A percentile compares a stretch with the other conserved stretches of the same genome.
Evolutionary conservation across 2,329 filamentous ascomycete species (phyloP).

Genomic region (Proliferodiscus dingleyae): DNA sequence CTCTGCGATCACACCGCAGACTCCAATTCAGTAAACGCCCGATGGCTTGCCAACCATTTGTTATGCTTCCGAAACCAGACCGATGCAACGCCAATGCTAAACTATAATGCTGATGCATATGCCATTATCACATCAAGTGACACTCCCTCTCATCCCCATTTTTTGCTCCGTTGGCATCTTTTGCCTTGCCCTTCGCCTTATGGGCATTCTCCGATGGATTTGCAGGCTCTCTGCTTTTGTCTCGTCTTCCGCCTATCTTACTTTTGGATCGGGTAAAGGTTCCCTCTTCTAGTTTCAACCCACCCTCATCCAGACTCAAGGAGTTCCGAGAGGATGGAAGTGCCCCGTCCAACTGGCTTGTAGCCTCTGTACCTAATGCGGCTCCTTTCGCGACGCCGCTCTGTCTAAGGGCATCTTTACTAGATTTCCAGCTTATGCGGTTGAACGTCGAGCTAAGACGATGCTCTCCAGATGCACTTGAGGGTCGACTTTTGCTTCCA

Average conservation of each 20-base stretch:
- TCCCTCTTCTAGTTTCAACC: slow-evolving; percentile 9
- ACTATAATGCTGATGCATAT: neutral
- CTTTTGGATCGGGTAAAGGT: slow-evolving; percentile 13
- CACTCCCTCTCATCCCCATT: slow-evolving; percentile 44
- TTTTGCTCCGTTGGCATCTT: slow-evolving; percentile 16
- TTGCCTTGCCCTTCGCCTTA: slow-evolving; percentile 26
- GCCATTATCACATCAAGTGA: slow-evolving; percentile 38
- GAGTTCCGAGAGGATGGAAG: slow-evolving; percentile 6
- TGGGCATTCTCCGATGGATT: slow-evolving; percentile 22
- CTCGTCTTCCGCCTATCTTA: slow-evolving; percentile 25
- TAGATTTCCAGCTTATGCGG: slow-evolving; percentile 32
- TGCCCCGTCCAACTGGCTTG: neutral
- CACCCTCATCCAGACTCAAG: slow-evolving; percentile 10
- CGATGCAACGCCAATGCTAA: slow-evolving; percentile 4
- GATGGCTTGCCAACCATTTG: neutral
- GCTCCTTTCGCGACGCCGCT: slow-evolving; percentile 13
- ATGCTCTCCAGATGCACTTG: slow-evolving; percentile 54
- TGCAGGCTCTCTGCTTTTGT: slow-evolving; percentile 23
- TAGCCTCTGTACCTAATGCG: slow-evolving; percentile 5
- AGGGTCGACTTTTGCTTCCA: slow-evolving; percentile 48
- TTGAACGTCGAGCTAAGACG: slow-evolving; percentile 54
- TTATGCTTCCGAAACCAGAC: neutral
- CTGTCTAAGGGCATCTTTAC: slow-evolving; percentile 28
- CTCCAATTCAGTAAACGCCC: neutral
- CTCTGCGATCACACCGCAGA: neutral